These are phyloP conservation scores for Didymella arachidicola DNA, from an alignment of 2,329 filamentous ascomycete species.

Conservation along the genomic window DNA sequence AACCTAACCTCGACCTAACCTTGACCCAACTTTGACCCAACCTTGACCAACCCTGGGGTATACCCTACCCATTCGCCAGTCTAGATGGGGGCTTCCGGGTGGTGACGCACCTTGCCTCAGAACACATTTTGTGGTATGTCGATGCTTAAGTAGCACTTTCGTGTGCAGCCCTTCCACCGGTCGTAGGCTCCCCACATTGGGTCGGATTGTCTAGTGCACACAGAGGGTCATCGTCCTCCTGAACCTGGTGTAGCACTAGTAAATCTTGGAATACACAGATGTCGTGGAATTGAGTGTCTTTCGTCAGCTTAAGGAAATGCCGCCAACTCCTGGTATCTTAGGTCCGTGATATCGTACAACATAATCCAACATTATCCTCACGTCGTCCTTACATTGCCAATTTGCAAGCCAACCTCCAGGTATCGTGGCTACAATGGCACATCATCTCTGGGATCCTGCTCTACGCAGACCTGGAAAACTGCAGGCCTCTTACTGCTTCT, in stretches of 20 bases:
- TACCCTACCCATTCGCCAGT: too few species aligned
- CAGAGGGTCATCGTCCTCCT: too few species aligned
- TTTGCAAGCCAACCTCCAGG: neutral
- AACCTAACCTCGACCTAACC: too few species aligned
- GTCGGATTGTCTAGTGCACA: too few species aligned
- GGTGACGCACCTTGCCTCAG: too few species aligned
- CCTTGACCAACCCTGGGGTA: too few species aligned
- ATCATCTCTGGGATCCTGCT: neutral
- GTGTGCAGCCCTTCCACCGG: too few species aligned
- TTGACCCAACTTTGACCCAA: too few species aligned
- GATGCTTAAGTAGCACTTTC: too few species aligned
- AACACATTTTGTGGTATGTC: too few species aligned
- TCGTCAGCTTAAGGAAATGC: slow-evolving; percentile 2
- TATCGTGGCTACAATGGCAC: neutral
- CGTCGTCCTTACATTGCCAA: neutral
- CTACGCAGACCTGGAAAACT: neutral
- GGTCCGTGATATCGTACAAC: slow-evolving; percentile 19
- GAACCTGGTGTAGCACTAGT: neutral
- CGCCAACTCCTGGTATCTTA: slow-evolving; percentile 18
- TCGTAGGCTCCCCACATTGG: too few species aligned
- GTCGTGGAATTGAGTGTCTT: slow-evolving; percentile 1
- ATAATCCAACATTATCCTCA: slow-evolving; percentile 12
- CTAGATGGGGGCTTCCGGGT: too few species aligned
- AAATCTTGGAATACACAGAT: neutral
- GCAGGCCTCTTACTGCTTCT: slow-evolving; percentile 6